Conservation (phyloP, 208 protist genomes). For the Tritrichomonas musculus region DNA sequence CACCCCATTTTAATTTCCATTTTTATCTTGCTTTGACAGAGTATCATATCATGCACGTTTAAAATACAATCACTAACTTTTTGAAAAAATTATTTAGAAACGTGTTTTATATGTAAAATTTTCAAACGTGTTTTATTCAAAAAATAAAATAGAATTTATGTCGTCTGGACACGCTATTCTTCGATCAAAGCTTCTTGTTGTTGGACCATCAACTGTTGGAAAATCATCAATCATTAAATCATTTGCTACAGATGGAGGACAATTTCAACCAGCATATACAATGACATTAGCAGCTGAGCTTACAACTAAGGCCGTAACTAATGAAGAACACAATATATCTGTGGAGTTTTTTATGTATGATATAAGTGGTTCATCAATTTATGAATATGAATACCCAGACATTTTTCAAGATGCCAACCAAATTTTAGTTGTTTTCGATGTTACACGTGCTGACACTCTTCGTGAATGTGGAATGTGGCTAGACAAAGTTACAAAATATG, state of each 20-base stretch:
- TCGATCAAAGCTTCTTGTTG: not conserved
- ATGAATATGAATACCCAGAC: constrained; percentile 24
- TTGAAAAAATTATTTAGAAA: too few species aligned
- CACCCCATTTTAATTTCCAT: too few species aligned
- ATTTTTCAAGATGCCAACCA: constrained; percentile 22
- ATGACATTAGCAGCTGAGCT: constrained; percentile 1
- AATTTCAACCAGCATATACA: not conserved
- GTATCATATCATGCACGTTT: too few species aligned
- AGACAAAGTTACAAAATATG: not conserved
- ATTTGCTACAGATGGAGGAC: not conserved
- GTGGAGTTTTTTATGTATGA: constrained; percentile 27
- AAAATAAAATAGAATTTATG: too few species aligned
- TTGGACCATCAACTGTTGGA: constrained; percentile 5
- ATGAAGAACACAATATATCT: constrained; percentile 20
- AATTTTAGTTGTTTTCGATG: constrained; percentile 13
- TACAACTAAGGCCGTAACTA: not conserved
- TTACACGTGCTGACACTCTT: not conserved
- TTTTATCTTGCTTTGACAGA: too few species aligned
- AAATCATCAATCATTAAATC: not conserved
- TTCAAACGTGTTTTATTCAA: too few species aligned
- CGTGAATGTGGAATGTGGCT: not conserved
- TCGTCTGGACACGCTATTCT: constrained; percentile 10
- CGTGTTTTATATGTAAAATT: too few species aligned
- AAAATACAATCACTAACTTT: too few species aligned
- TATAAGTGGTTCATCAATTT: constrained; percentile 3